A percentile compares a stretch with the other conserved stretches of the same genome.
These are phyloP conservation scores for Trichosporon faecale DNA, from an alignment of 1,284 basidiomycete genomes.

Conservation along the genomic window DNA sequence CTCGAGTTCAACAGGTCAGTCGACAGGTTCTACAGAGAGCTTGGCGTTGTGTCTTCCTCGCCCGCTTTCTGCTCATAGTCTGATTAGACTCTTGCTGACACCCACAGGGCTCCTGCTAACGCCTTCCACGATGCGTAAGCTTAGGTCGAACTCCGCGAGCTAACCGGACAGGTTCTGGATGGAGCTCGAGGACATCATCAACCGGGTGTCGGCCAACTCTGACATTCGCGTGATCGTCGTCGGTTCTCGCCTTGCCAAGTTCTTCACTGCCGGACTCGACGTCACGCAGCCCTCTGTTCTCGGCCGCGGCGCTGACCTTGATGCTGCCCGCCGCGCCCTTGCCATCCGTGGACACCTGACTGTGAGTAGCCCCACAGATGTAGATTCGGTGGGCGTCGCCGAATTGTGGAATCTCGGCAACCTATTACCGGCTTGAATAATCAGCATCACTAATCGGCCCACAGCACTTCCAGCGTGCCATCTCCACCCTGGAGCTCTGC, in stretches of 20 bases:
- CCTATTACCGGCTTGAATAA: neutral
- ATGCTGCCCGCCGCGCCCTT: constrained; percentile 61
- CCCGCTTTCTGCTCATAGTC: too few species aligned
- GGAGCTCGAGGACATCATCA: constrained; percentile 64
- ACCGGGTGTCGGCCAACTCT: constrained; percentile 58
- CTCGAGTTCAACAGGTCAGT: constrained; percentile 51
- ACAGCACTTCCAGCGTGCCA: constrained; percentile 66
- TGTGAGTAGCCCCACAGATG: constrained; percentile 35
- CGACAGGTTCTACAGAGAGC: neutral
- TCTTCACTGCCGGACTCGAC: constrained; percentile 79
- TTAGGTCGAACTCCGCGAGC: constrained; percentile 14
- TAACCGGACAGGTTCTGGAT: constrained; percentile 63
- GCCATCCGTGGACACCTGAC: constrained; percentile 57
- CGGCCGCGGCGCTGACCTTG: constrained; percentile 36
- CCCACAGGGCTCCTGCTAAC: constrained; percentile 65
- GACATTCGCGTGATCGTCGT: constrained; percentile 69
- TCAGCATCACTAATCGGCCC: constrained; percentile 5
- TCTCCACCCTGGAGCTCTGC: constrained; percentile 67
- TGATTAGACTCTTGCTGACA: neutral
- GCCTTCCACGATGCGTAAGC: constrained; percentile 65
- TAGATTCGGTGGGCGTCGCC: neutral
- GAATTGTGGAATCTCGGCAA: constrained; percentile 7
- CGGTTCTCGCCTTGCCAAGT: constrained; percentile 64
- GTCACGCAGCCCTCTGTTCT: constrained; percentile 55
- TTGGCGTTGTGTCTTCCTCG: neutral